Conservation (phyloP, 2,329 filamentous ascomycete genomes). For the Sphaerulina musiva region DNA sequence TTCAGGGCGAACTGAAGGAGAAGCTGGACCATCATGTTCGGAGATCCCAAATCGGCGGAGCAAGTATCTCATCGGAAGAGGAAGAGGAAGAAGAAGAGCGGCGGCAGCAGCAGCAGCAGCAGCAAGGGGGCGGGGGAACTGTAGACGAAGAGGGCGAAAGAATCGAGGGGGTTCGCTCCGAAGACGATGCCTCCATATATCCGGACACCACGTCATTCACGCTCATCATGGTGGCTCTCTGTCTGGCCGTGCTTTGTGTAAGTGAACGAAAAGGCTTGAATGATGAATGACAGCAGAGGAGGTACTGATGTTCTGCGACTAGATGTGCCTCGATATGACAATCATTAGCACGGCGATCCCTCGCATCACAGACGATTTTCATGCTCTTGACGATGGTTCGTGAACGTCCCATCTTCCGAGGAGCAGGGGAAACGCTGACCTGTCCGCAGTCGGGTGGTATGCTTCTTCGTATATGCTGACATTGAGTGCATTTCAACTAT, state of each 20-base stretch:
- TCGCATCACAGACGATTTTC: constrained; percentile 38
- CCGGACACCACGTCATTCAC: constrained; percentile 16
- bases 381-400: constrained; percentile 28
- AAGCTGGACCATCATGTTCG: constrained; percentile 10
- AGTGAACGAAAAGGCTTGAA: too few species aligned
- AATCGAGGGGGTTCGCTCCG: background rate
- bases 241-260: constrained; percentile 13
- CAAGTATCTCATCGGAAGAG: background rate
- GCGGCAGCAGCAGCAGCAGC: too few species aligned
- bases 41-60: background rate
- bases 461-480: constrained; percentile 33
- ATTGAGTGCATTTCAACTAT: constrained; percentile 29
- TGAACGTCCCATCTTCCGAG: background rate
- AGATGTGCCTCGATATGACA: constrained; percentile 7
- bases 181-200: background rate
- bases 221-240: constrained; percentile 34
- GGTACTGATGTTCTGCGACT: background rate
- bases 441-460: constrained; percentile 36
- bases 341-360: constrained; percentile 44
- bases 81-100: background rate
- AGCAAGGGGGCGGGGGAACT: background rate
- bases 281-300: too few species aligned
- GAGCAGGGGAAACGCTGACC: constrained; percentile 22
- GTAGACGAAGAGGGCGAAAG: background rate
- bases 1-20: constrained; percentile 8